phyloP scores from a whole-genome alignment of 805 yeast genomes.

The Kurtzmaniella fragi region DNA sequence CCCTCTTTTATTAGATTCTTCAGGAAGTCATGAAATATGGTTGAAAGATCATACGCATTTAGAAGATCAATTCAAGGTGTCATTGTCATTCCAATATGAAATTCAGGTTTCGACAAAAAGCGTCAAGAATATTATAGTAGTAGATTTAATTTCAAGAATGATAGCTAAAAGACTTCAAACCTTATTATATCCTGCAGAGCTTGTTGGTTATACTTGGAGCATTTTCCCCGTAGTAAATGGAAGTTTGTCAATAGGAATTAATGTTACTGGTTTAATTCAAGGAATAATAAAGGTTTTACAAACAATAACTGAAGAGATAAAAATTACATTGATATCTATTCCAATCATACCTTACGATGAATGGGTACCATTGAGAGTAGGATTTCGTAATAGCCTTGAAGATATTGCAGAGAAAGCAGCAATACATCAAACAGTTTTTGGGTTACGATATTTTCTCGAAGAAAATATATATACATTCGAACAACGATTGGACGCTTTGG shows the following conservation, averaged over 20 bases:
- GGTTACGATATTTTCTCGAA: slow-evolving; percentile 50
- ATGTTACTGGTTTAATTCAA: slow-evolving; percentile 47
- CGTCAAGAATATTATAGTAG: slow-evolving; percentile 37
- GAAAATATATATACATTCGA: slow-evolving; percentile 50
- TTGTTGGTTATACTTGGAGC: slow-evolving; percentile 55
- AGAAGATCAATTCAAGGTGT: slow-evolving; percentile 23
- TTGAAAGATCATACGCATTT: slow-evolving; percentile 27
- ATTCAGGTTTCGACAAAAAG: slow-evolving; percentile 22
- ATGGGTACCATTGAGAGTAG: slow-evolving; percentile 42
- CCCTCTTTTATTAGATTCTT: slow-evolving; percentile 35
- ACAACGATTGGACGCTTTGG: slow-evolving; percentile 52
- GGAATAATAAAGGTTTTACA: slow-evolving; percentile 32
- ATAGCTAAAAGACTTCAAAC: slow-evolving; percentile 36
- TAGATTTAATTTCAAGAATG: slow-evolving; percentile 40
- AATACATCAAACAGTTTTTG: slow-evolving; percentile 44
- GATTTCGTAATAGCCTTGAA: slow-evolving; percentile 44
- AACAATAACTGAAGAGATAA: slow-evolving; percentile 26
- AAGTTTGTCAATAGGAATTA: slow-evolving; percentile 47
- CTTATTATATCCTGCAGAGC: slow-evolving; percentile 47
- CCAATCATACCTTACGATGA: slow-evolving; percentile 19
- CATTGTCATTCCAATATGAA: slow-evolving; percentile 44
- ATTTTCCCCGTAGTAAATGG: slow-evolving; percentile 51
- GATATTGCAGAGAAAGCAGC: slow-evolving; percentile 38
- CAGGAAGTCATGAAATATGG: slow-evolving; percentile 48
- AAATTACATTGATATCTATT: slow-evolving; percentile 10